Base-by-base conservation (phyloP, 2,329 filamentous ascomycete species). In the Fusarium xylarioides region DNA sequence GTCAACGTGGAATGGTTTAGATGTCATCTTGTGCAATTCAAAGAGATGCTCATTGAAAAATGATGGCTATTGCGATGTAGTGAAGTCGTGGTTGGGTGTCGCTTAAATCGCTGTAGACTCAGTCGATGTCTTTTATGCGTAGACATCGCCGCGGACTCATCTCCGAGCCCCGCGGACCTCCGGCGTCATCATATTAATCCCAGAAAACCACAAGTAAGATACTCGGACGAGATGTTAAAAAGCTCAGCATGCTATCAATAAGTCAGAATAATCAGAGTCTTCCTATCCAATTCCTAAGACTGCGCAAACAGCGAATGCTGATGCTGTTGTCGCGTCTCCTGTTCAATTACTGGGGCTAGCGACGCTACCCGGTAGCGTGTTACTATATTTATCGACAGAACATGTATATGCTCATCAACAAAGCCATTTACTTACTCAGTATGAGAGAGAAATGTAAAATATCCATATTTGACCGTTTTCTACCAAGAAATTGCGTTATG, bases 191-290 rank as follows among this genome's bases (percentile, higher is more conserved):
- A 3, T 4, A 6, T 15, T 2, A 10, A n/a, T n/a, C 3, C 34
- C 18, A 2, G 12, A 11, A 34, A 14, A 18, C 16, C 1, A n/a
- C 9, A n/a, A n/a, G 4, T 12, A 7, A 11, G 11, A 19, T 16
- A 10, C 30, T 14, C 4, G 5, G 16, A 5, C 16, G 15, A 47
- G 7, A 16, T 8, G 0, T 3, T 16, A 3, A n/a, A 30, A 1
- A 16, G 44, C 26, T 16, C 19, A 3, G 5, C 4, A 28, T 21
- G 7, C 4, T 15, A 15, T 4, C 1, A 15, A 21, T 28, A 0
- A 15, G 4, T 4, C 7, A 15, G 0, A 0, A 5, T 0, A 46
- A 0, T 10, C 23, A 0, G 9, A 4, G 11, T 0, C 6, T 7
- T 9, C 2, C 5, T 21, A 12, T 46, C 7, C 2, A 5, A 10